phyloP scores from a whole-genome alignment of 1,284 basidiomycete genomes.

The Hortiboletus rubellus region DNA sequence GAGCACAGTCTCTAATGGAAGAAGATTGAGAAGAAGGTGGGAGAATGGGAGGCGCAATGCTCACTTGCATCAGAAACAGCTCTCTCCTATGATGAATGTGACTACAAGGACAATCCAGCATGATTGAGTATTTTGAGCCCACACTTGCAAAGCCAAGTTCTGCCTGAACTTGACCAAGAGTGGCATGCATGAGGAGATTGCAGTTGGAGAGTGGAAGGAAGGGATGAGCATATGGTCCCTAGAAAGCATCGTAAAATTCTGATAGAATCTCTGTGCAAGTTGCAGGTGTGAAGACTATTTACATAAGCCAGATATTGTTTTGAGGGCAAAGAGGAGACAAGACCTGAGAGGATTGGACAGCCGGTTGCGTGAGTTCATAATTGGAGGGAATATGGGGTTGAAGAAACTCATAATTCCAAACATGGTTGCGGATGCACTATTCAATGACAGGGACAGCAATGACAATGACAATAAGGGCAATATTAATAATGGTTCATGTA shows the following conservation, averaged over 20 bases:
- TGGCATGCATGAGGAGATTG: constrained; percentile 57
- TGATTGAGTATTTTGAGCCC: constrained; percentile 53
- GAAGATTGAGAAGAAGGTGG: background rate
- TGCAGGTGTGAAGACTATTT: constrained; percentile 72
- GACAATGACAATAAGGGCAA: too few species aligned
- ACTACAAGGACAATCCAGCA: constrained; percentile 70
- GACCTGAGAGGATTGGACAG: constrained; percentile 56
- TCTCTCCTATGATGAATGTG: constrained; percentile 83
- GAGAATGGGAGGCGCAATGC: constrained; percentile 31
- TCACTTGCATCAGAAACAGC: constrained; percentile 90
- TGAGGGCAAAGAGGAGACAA: constrained; percentile 68
- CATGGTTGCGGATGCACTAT: constrained; percentile 29
- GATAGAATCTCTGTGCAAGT: constrained; percentile 75
- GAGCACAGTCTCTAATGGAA: constrained; percentile 74
- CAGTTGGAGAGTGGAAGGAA: constrained; percentile 66
- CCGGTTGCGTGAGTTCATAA: constrained; percentile 54
- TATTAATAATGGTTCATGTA: background rate
- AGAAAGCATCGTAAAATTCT: constrained; percentile 77
- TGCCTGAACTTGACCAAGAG: constrained; percentile 67
- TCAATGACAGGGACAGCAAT: background rate
- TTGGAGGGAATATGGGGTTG: constrained; percentile 47
- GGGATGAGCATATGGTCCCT: constrained; percentile 67
- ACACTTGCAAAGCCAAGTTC: constrained; percentile 54
- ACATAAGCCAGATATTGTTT: constrained; percentile 74
- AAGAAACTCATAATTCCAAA: constrained; percentile 51